Conservation (phyloP, 371 early-diverging fungal genomes). For the Dichotomocladium elegans region DNA sequence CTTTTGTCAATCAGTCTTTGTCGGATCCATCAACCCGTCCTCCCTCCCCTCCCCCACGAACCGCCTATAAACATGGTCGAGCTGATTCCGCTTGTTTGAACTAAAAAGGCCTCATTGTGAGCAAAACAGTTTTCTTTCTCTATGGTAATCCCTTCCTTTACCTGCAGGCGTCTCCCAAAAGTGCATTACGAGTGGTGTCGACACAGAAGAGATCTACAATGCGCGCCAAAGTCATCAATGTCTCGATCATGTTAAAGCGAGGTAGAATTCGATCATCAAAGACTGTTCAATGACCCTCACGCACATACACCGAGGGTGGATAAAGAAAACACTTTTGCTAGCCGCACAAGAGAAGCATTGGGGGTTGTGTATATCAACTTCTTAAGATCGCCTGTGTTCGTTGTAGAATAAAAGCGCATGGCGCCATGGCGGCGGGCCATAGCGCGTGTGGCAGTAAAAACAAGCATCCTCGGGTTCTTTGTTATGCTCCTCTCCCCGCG, state of each 20-base stretch:
- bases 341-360: conserved; percentile 25
- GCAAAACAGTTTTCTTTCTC: background rate
- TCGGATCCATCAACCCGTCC: background rate
- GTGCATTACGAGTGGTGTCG: conserved; percentile 37
- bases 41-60: background rate
- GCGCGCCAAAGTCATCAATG: too few relatives aligned
- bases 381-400: background rate
- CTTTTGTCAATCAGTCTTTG: conserved; percentile 12
- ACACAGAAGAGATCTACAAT: conserved; percentile 32
- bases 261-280: background rate
- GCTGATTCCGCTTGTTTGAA: conserved; percentile 16
- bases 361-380: conserved; percentile 34
- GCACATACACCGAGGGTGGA: conserved; percentile 35
- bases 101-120: conserved; percentile 3
- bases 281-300: background rate
- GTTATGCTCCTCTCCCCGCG: too few relatives aligned
- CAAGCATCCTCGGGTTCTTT: too few relatives aligned
- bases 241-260: too few relatives aligned
- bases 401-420: conserved; percentile 6
- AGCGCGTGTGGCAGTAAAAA: background rate
- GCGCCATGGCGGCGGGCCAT: too few relatives aligned
- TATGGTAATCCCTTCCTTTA: conserved; percentile 6
- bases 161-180: conserved; percentile 45
- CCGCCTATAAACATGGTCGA: conserved; percentile 2
- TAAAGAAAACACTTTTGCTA: conserved; percentile 39